Evolutionary conservation across 2,329 filamentous ascomycete genomes (phyloP), one percentile per base, ranked within the genome.

Genomic region (Seiridium cupressi): DNA sequence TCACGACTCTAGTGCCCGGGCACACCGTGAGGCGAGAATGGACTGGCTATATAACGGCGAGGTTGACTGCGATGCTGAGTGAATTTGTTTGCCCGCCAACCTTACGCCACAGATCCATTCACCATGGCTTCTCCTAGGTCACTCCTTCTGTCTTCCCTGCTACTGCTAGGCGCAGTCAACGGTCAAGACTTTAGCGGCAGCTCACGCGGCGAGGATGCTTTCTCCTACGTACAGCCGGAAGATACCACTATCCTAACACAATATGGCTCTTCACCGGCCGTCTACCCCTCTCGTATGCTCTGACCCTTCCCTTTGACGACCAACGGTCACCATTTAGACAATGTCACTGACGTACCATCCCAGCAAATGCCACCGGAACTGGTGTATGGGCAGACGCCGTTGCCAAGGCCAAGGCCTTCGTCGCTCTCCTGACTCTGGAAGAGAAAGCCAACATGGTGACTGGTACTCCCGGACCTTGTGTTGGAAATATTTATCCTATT

Each of bases 401-500:
- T 44, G 68, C 60, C 38, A 77, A 76, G 68, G 76, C 76, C 8
- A 67, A 71, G 60, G 69, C 70, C 64, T 66, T 64, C 38, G 58
- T 66, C 18, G 51, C 60, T 54, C 18, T 62, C 34, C 58, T 66
- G 38, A 66, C 64, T 6, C 44, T 62, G 10, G 61, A 63, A 31
- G 64, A 66, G 48, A 66, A 66, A 51, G 51, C 59, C 3, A 26
- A 56, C 35, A 63, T 66, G 64, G 61, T 64, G 32, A 65, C 65
- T 53, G 64, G 64, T 47, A 42, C 44, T 10, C 46, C 62, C 8
- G 64, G 57, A 31, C 60, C 57, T 18, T 64, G 46, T 55, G 55
- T 61, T 8, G 40, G 56, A 18, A 67, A 68, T 51, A 73, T 71
- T 13, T 81, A 83, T 32, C 73, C 83, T 47, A 80, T 87, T 51